A percentile compares a stretch with the other conserved stretches of the same genome.
Conservation (phyloP, 1,284 basidiomycete genomes). For the Sanghuangporus sanghuang region DNA sequence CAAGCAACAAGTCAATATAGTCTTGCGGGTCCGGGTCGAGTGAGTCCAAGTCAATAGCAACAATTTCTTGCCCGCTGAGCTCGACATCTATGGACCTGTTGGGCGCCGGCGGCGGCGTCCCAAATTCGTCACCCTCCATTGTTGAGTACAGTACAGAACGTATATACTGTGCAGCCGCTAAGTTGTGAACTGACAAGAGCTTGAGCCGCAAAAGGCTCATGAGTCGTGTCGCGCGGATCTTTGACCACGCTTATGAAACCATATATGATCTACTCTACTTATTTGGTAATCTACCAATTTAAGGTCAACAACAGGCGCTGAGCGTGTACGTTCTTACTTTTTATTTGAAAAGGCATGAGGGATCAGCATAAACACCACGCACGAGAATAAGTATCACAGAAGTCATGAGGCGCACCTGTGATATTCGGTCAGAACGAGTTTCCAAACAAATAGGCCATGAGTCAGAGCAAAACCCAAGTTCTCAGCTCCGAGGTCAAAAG, state of each 20-base stretch:
- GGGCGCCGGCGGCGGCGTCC: conserved; percentile 2
- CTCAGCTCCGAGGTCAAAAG: conserved; percentile 22
- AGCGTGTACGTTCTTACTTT: no score
- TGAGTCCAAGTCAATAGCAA: conserved; percentile 74
- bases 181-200: neutral
- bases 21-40: conserved; percentile 71
- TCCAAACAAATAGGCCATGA: no score
- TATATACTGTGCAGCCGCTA: neutral
- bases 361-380: no score
- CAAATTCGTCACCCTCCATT: conserved; percentile 14
- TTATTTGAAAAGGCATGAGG: no score
- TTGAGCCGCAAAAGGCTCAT: neutral
- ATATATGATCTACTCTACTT: neutral
- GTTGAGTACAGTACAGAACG: neutral
- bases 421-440: no score
- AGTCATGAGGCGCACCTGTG: no score
- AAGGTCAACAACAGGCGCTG: no score
- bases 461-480: neutral
- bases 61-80: conserved; percentile 72
- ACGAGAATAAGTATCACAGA: no score
- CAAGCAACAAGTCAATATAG: conserved; percentile 63
- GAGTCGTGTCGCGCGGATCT: neutral
- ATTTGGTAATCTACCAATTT: neutral
- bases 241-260: neutral
- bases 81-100: conserved; percentile 43